Base-by-base conservation (phyloP, 208 protist genomes). In the Leishmania arabica region DNA sequence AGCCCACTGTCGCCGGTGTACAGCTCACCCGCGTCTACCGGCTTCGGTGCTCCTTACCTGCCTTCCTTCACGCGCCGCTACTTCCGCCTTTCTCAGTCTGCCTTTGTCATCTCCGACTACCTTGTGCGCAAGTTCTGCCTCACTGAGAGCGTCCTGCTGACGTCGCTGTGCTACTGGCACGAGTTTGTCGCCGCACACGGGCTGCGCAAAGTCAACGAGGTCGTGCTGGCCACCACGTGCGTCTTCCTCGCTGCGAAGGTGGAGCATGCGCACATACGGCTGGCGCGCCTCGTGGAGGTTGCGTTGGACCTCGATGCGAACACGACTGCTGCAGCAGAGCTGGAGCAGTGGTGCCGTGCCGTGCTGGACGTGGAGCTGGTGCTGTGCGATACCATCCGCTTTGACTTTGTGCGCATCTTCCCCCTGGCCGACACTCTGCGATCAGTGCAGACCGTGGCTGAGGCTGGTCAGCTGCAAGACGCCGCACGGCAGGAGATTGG, bases 231-330 rank as follows among this genome's bases (percentile, higher is more conserved):
- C 75, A 88, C 91, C 24, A 90, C 95, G 5, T 95, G 91, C 77
- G 86, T 95, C 31, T 97, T 97, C 80, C 86, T 97, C 24, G 95
- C 95, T 31, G 88, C 84, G 17, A 97, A 97, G 71, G 91, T 97
- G 11, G 92, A 96, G 79, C 95, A 97, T 81, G 93, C 92, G 47
- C 92, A 92, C 77, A 77, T 96, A n/a, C 89, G 88, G 37, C 85
- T 93, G 8, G 90, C 82, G 27, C 83, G 90, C 31, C 80, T 97
- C 45, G 85, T 96, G 65, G 78, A 83, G 45, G 49, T 86, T 49
- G 90, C 90, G 13, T 93, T 97, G 72, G 95, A 96, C 56, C 74
- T 96, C 40, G 77, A 88, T 69, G 76, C 47, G 24, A 77, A 21
- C 79, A 82, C 78, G 0, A 69, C 79, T 45, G 4, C 78, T 47